Evolutionary conservation across 148 eudicot genomes (phyloP).

Genomic region (Rhododendron mucronatum): DNA sequence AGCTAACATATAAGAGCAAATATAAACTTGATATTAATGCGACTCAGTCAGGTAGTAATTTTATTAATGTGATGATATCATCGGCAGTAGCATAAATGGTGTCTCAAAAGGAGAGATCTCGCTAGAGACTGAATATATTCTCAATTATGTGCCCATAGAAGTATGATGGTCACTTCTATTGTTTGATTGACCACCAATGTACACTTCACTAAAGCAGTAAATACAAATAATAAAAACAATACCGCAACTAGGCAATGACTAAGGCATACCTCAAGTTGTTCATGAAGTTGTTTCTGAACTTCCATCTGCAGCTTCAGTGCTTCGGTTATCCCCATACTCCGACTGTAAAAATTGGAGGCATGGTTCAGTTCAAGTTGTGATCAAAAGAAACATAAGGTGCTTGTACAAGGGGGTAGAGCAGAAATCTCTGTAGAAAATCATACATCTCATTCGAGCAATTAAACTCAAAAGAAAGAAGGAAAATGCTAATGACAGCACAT

Average conservation of each 20-base stretch:
- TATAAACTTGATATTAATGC: background rate
- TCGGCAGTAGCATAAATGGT: background rate
- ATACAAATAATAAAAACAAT: background rate
- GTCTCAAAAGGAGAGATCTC: background rate
- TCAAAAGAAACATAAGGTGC: background rate
- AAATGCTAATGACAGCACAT: too few relatives aligned
- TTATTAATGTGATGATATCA: background rate
- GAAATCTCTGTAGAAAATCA: background rate
- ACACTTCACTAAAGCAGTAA: background rate
- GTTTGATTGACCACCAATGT: background rate
- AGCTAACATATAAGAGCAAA: background rate
- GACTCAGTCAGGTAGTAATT: background rate
- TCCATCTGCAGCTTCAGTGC: slow-evolving; percentile 70
- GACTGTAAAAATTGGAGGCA: slow-evolving; percentile 10
- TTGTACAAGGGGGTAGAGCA: background rate
- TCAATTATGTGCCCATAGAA: background rate
- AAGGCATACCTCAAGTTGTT: slow-evolving; percentile 63
- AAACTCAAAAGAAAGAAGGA: background rate
- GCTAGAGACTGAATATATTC: background rate
- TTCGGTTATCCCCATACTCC: slow-evolving; percentile 62
- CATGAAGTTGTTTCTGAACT: slow-evolving; percentile 77
- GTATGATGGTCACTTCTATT: background rate
- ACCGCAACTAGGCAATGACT: background rate
- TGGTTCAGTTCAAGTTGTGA: slow-evolving; percentile 1
- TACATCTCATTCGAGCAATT: background rate